phyloP scores from a whole-genome alignment of 306 rosid species.

The Canavalia gladiata region DNA sequence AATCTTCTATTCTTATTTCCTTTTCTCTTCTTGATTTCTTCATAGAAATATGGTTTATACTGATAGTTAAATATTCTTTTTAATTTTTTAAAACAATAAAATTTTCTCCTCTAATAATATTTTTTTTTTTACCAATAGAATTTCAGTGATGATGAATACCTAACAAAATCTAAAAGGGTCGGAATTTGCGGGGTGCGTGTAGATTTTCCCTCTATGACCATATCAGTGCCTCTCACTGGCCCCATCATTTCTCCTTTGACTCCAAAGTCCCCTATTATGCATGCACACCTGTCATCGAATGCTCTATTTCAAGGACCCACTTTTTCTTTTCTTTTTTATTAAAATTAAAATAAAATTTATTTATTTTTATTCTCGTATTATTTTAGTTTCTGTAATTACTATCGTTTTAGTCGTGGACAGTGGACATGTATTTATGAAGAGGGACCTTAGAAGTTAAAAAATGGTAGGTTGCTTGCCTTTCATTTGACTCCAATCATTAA shows the following conservation, averaged over 20 bases:
- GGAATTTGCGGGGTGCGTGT: slow-evolving; percentile 43
- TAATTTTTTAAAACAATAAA: neutral
- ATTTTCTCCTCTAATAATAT: neutral
- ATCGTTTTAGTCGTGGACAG: neutral
- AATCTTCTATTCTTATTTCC: no score
- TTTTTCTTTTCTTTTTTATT: neutral
- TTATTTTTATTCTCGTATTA: neutral
- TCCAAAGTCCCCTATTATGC: slow-evolving; percentile 36
- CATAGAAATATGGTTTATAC: no score
- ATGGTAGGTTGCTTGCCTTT: slow-evolving; percentile 73
- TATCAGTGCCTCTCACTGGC: slow-evolving; percentile 1
- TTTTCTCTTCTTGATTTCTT: no score
- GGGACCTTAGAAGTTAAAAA: slow-evolving; percentile 61
- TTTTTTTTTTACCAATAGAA: neutral
- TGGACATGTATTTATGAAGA: slow-evolving; percentile 22
- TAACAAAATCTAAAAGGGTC: slow-evolving; percentile 9
- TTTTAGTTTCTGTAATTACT: slow-evolving; percentile 8
- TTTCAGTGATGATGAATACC: neutral
- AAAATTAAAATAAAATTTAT: neutral
- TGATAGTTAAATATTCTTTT: no score
- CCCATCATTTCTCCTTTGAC: slow-evolving; percentile 64
- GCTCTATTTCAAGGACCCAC: slow-evolving; percentile 41
- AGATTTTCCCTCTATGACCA: neutral
- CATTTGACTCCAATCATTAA: slow-evolving; percentile 75
- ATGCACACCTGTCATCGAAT: slow-evolving; percentile 52